phyloP scores from a whole-genome alignment of 257 asterid species.

The Gardenia jasminoides region DNA sequence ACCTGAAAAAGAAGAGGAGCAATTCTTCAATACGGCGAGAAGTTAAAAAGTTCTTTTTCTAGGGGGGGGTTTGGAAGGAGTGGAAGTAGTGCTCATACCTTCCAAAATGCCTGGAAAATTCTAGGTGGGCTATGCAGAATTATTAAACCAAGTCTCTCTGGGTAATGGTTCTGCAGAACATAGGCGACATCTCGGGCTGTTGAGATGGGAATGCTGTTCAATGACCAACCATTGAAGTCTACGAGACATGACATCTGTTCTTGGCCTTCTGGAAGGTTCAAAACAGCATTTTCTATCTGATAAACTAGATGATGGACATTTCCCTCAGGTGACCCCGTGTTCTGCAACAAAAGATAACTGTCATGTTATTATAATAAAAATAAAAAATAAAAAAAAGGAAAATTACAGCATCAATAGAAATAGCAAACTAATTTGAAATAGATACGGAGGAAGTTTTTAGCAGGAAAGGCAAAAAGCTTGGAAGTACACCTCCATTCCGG shows the following conservation, averaged over 20 bases:
- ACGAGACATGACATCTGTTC: slow-evolving; percentile 90
- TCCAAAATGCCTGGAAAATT: slow-evolving; percentile 74
- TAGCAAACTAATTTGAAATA: not conserved
- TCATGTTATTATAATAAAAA: too few species aligned
- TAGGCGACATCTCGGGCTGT: slow-evolving; percentile 61
- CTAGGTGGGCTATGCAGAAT: slow-evolving; percentile 81
- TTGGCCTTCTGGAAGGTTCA: slow-evolving; percentile 72
- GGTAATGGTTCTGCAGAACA: slow-evolving; percentile 79
- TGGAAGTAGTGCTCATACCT: slow-evolving; percentile 31
- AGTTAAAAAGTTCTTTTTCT: not conserved
- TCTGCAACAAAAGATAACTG: slow-evolving; percentile 37
- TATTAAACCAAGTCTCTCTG: slow-evolving; percentile 66
- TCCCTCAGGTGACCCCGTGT: slow-evolving; percentile 58
- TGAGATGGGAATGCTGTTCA: slow-evolving; percentile 58
- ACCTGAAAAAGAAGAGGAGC: slow-evolving; percentile 40
- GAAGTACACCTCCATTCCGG: slow-evolving; percentile 68
- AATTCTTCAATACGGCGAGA: not conserved
- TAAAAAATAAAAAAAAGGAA: too few species aligned
- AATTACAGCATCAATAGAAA: not conserved
- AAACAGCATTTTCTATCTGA: slow-evolving; percentile 72
- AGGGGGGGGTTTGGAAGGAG: not conserved
- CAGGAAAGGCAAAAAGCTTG: not conserved
- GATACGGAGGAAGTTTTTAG: too few species aligned
- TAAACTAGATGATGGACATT: slow-evolving; percentile 67
- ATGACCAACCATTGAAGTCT: slow-evolving; percentile 85